Conservation (phyloP, 2,329 filamentous ascomycete species). For the Geosmithia putterillii region DNA sequence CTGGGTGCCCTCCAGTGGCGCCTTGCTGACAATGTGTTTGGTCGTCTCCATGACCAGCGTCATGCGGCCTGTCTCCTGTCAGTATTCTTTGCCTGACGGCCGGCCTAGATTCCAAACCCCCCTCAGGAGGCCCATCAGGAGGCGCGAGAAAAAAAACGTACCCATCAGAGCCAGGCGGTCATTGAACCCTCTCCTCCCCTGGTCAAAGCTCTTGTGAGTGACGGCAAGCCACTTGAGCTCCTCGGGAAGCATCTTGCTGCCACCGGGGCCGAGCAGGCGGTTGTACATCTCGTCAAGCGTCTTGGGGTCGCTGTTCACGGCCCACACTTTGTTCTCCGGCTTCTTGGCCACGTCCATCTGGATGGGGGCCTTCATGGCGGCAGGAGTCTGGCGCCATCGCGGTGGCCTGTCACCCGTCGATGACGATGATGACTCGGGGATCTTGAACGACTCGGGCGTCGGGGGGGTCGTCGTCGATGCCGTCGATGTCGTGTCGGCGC, state of each 20-base stretch:
- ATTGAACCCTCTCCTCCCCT: conserved; percentile 88
- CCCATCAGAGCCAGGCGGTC: conserved; percentile 83
- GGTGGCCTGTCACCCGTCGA: conserved; percentile 20
- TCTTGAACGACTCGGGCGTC: conserved; percentile 14
- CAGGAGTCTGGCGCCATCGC: conserved; percentile 60
- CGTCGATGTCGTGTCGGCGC: conserved; percentile 10
- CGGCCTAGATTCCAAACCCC: too few species aligned
- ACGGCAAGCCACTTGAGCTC: conserved; percentile 95
- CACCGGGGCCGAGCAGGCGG: conserved; percentile 59
- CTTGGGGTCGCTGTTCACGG: conserved; percentile 63
- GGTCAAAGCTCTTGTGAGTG: conserved; percentile 97
- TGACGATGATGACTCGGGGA: conserved; percentile 1
- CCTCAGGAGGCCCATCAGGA: background rate
- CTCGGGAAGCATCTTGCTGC: conserved; percentile 65
- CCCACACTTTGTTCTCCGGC: conserved; percentile 41
- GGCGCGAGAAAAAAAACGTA: conserved; percentile 24
- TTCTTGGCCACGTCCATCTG: conserved; percentile 45
- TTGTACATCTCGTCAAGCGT: conserved; percentile 69
- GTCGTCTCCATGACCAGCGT: conserved; percentile 24
- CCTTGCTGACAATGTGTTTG: conserved; percentile 22
- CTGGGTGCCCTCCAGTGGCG: conserved; percentile 11
- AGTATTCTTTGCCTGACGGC: too few species aligned
- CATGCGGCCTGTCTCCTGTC: conserved; percentile 19
- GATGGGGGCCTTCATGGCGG: conserved; percentile 58
- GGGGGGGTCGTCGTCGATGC: conserved; percentile 1